Base-by-base conservation (phyloP, 768 basidiomycete species). In the Mycena albidolilacea region DNA sequence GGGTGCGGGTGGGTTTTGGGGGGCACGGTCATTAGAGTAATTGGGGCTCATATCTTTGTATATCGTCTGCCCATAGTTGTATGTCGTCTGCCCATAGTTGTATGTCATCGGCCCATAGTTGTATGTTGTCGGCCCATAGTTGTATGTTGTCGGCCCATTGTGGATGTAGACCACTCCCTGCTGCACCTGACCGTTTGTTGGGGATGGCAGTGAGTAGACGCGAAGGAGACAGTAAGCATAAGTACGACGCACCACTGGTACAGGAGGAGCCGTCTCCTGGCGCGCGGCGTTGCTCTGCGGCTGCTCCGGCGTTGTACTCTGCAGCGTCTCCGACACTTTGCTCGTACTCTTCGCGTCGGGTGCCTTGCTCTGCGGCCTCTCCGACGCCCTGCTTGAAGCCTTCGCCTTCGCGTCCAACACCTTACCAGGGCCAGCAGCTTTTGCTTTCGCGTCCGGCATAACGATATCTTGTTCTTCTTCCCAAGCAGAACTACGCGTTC, bases 381-480 rank as follows among this genome's bases (percentile, higher is more conserved):
- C 52, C 5, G 52, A 21, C 4, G 3, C 30, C 30, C 3, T 30
- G 4, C 30, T 30, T 3, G 52, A 30, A 30, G 30, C 30, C 30
- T 30, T 30, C 30, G 30, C 30, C 21, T 54, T 54, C 21, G 52
- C 21, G 21, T 10, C 60, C 21, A 65, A 58, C 41, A 62, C 46
- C 41, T 69, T 74, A 55, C 55, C 60, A 12, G 41, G 19, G 30
- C 30, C 3, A 30, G 30, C 30, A 44, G 70, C 39, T 21, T 75
- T 72, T n/a, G n/a, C n/a, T n/a, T n/a, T n/a, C 39, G 57, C 63
- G 57, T 69, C 74, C 6, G 69, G 8, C 74, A 75, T 75, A 9
- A 48, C 23, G n/a, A 12, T 64, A n/a, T 75, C 71, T 67, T 69
- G 52, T 43, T 72, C 75, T 23, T 61, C 54, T 12, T 72, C 68